Base-by-base conservation (phyloP, 129 eudicot genomes). In the Flaveria bidentis region DNA sequence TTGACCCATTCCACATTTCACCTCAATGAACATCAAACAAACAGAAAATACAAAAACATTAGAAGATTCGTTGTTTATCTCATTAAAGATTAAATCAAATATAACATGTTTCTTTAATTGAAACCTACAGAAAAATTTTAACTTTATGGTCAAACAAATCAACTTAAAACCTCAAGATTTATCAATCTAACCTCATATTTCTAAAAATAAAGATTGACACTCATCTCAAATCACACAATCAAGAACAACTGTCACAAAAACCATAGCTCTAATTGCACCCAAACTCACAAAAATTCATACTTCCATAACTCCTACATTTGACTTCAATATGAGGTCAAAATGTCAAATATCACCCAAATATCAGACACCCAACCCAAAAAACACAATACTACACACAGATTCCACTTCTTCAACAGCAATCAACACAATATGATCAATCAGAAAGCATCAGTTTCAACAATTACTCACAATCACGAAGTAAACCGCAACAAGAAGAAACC, bases 401-500 rank as follows among this genome's bases (percentile, higher is more conserved):
- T 36, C 41, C 41, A 36, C 41, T 36, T 36, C 41, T 36, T 36
- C 41, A 36, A 36, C 41, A 36, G 7, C 6, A 36, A 4, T 36
- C 7, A 36, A 36, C 41, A 0, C 41, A 36, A 36, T 36, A 5
- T 0, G 41, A 36, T 4, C 41, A 36, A 36, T 36, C 7, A 36
- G 7, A 36, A 36, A 7, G 5, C 41, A 56, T 16, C 18, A 51
- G 63, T 6, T 44, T 30, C 23, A 23, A 65, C 9, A 26, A 52
- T 13, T 0, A 80, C 96, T 95, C 77, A 95, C 99, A 74, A 89
- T 83, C 55, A 89, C 77, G 64, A 95, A 95, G 71, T 91, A 95
- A 28, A 88, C 73, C 20, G 97, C 96, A 9, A 95, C 99, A 57
- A 95, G 96, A 81, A 95, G 89, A 74, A 95, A 91, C 60, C 97